Evolutionary conservation across 2,329 filamentous ascomycete species (phyloP).

Genomic region (Trichoderma citrinoviride): DNA sequence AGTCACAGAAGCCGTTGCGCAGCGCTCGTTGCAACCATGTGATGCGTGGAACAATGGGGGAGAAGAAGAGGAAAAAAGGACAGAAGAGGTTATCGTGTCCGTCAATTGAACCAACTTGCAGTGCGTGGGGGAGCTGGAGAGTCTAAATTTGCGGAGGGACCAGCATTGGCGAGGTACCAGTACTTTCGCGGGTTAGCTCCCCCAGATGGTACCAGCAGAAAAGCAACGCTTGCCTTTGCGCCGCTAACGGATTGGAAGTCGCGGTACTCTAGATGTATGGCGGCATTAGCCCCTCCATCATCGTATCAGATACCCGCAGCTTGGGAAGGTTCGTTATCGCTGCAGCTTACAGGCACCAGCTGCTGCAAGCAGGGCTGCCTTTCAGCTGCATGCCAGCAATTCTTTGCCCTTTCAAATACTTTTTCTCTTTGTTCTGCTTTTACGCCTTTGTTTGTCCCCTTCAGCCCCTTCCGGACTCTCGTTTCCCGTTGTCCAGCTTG

Average conservation of each 20-base stretch:
- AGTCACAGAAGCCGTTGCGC: background rate
- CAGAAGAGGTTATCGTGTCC: slow-evolving; percentile 11
- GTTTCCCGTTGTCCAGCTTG: background rate
- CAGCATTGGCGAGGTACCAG: background rate
- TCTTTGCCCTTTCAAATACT: background rate
- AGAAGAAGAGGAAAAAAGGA: background rate
- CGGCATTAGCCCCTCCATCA: background rate
- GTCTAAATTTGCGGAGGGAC: background rate
- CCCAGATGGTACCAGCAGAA: too few relatives aligned
- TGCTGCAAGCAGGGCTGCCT: background rate
- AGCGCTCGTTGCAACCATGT: background rate
- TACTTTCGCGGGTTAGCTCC: background rate
- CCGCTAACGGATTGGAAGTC: background rate
- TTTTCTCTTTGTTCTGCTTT: background rate
- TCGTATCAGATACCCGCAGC: background rate
- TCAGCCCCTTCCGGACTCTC: background rate
- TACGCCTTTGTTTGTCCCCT: background rate
- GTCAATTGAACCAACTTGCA: background rate
- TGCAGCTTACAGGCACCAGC: background rate
- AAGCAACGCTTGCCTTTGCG: too few relatives aligned
- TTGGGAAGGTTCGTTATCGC: slow-evolving; percentile 8
- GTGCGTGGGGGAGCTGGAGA: slow-evolving; percentile 19
- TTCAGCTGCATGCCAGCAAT: slow-evolving; percentile 4
- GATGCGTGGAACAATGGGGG: background rate
- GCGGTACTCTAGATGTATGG: background rate